A percentile compares a stretch with the other conserved stretches of the same genome.
phyloP scores from a whole-genome alignment of 2,329 filamentous ascomycete species.

The Monilinia vaccinii-corymbosi region DNA sequence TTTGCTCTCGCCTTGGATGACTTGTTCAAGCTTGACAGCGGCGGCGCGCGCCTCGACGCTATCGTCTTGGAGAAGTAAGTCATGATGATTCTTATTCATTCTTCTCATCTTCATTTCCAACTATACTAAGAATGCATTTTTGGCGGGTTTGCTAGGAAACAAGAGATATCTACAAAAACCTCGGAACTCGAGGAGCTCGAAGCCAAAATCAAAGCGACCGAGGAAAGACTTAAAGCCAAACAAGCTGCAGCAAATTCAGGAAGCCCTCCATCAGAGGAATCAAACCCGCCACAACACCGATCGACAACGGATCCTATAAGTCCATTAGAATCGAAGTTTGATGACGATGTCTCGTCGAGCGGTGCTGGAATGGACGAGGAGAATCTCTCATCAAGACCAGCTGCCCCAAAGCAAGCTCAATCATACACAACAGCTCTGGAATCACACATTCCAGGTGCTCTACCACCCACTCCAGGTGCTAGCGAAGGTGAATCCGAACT shows the following conservation, averaged over 20 bases:
- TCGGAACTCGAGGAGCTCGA: conserved; percentile 82
- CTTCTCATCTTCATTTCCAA: neutral
- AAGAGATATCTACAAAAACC: conserved; percentile 63
- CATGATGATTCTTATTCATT: neutral
- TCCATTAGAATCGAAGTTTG: conserved; percentile 7
- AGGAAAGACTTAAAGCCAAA: conserved; percentile 55
- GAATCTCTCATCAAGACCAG: conserved; percentile 1
- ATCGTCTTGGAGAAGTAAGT: conserved; percentile 70
- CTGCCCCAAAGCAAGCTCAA: neutral
- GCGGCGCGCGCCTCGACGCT: conserved; percentile 63
- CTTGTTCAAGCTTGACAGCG: conserved; percentile 80
- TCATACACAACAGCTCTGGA: conserved; percentile 2
- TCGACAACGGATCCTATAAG: neutral
- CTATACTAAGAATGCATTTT: neutral
- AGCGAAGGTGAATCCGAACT: conserved; percentile 30
- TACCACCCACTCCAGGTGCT: conserved; percentile 29
- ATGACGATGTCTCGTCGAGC: neutral
- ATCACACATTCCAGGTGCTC: conserved; percentile 22
- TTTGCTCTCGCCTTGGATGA: conserved; percentile 82
- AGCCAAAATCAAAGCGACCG: conserved; percentile 73
- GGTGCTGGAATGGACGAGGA: neutral
- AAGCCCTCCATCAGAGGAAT: neutral
- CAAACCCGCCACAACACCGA: neutral
- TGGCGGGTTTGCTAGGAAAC: conserved; percentile 50
- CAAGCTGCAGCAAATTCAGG: conserved; percentile 8